Conservation (phyloP, 1,284 basidiomycete species). For the Cutaneotrichosporon curvatum region DNA sequence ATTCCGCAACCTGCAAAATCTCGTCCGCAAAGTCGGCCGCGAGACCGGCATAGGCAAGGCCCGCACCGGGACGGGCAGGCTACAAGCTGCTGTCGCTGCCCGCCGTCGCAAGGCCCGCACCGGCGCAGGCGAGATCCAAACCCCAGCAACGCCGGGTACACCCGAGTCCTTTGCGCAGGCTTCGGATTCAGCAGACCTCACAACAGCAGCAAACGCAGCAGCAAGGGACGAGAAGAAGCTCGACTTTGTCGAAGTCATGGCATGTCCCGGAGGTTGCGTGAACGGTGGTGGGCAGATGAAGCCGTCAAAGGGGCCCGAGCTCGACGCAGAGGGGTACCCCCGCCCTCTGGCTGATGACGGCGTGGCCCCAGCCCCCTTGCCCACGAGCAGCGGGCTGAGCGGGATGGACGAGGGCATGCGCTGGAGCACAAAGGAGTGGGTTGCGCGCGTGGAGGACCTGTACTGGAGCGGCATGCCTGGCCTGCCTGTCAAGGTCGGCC, state of each 20-base stretch:
- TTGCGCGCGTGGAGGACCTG: conserved; percentile 62
- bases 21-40: conserved; percentile 86
- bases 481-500: conserved; percentile 42
- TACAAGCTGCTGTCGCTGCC: conserved; percentile 43
- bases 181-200: conserved; percentile 8
- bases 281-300: conserved; percentile 94
- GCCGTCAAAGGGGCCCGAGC: conserved; percentile 26
- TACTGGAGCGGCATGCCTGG: conserved; percentile 62
- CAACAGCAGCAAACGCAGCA: conserved; percentile 13
- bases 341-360: conserved; percentile 52
- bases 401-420: conserved; percentile 46
- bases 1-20: conserved; percentile 94
- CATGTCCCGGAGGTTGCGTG: conserved; percentile 93
- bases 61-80: conserved; percentile 44
- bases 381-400: conserved; percentile 20
- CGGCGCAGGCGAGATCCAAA: conserved; percentile 23
- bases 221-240: conserved; percentile 56
- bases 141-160: conserved; percentile 14
- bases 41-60: conserved; percentile 63
- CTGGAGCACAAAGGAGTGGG: conserved; percentile 60
- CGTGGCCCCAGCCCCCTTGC: conserved; percentile 19
- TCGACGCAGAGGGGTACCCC: conserved; percentile 59
- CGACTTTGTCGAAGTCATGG: conserved; percentile 99
- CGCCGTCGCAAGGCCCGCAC: conserved; percentile 43
- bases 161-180: conserved; percentile 10